Evolutionary conservation across 202 grass and related monocot species (phyloP), one percentile per base, ranked within the genome.

Genomic region (Alloteropsis angusta): DNA sequence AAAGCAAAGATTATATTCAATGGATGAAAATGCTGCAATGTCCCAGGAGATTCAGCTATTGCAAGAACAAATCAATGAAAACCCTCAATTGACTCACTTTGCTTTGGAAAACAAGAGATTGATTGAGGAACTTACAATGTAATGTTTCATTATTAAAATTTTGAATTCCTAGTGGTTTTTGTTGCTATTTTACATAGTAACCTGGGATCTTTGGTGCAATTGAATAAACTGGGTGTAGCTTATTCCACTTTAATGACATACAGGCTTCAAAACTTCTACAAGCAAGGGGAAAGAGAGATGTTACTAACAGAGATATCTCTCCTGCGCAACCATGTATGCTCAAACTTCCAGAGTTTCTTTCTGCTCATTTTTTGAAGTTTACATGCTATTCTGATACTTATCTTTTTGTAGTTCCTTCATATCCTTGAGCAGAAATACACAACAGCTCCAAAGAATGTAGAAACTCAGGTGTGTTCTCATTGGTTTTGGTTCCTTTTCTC

Each of bases 21-120:
- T 85, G 71, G 92, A 87, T 70, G 89, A 92, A 85, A 96, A 90
- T 92, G 65, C 74, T 80, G 75, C 85, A 70, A 56, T 96, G 66
- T 84, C 57, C 42, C 71, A 86, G 87, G 82, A 96, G 72, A 85
- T 86, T 62, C 61, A 92, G 34, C 53, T 92, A 19, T 68, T 96
- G 83, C 79, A 84, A 64, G 80, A 88, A 63, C 82, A 84, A 73
- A 73, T 88, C 63, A 86, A 87, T 52, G 90, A 76, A 47, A 92
- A 92, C 67, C 85, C 92, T 81, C 83, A 90, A 77, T 60, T 92
- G 71, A 84, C 74, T 71, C 85, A 96, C 68, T 96, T 96, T 71
- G 89, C 89, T 78, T 87, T 96, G 68, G 89, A 96, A 91, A 96
- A 96, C 76, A 90, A 85, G 87, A 86, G 82, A 86, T 41, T 96